These are phyloP conservation scores for Cucurbitaria berberidis DNA, from an alignment of 2,329 filamentous ascomycete genomes.

Conservation along the genomic window DNA sequence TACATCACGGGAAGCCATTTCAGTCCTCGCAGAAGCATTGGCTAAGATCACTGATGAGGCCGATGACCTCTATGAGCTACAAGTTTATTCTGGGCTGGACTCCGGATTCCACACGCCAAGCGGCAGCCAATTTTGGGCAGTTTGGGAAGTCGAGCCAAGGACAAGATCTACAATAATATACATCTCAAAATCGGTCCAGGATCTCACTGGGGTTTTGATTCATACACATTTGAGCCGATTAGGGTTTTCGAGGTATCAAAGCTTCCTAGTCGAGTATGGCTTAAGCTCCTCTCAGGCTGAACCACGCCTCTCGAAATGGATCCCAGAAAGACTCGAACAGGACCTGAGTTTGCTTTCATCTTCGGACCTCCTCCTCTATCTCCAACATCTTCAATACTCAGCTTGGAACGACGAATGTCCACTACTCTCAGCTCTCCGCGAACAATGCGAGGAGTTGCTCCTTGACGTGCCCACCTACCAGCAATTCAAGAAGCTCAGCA, in stretches of 20 bases:
- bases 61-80: slow-evolving; percentile 38
- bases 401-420: slow-evolving; percentile 41
- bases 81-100: slow-evolving; percentile 44
- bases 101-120: slow-evolving; percentile 46
- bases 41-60: slow-evolving; percentile 30
- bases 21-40: slow-evolving; percentile 30
- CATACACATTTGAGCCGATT: slow-evolving; percentile 45
- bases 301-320: slow-evolving; percentile 8
- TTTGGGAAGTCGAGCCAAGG: slow-evolving; percentile 42
- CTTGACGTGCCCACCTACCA: slow-evolving; percentile 47
- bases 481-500: slow-evolving; percentile 45
- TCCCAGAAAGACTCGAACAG: slow-evolving; percentile 39
- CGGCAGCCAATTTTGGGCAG: slow-evolving; percentile 44
- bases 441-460: slow-evolving; percentile 40
- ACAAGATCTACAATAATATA: slow-evolving; percentile 41
- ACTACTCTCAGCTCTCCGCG: slow-evolving; percentile 34
- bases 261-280: slow-evolving; percentile 41
- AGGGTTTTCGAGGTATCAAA: slow-evolving; percentile 45
- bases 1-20: slow-evolving; percentile 30
- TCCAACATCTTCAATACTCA: slow-evolving; percentile 44
- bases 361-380: slow-evolving; percentile 40
- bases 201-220: slow-evolving; percentile 35
- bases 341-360: slow-evolving; percentile 44
- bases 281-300: slow-evolving; percentile 22
- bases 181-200: slow-evolving; percentile 44